A percentile compares a stretch with the other conserved stretches of the same genome.
phyloP scores from a whole-genome alignment of 139 green algal genomes.

The Chlamydomonas sphaeroides region DNA sequence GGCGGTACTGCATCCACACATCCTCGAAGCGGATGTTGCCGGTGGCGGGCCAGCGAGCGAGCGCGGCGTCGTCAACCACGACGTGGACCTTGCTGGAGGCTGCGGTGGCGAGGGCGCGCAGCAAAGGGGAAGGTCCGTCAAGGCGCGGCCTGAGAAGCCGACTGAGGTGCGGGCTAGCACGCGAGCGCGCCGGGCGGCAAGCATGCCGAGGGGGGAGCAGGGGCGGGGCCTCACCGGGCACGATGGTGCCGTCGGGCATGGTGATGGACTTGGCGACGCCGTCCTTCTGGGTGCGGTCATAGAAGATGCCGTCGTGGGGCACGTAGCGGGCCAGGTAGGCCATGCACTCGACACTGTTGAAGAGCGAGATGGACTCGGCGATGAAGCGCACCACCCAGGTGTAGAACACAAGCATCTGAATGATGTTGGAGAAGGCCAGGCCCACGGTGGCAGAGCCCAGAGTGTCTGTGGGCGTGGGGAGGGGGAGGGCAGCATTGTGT shows the following conservation, averaged over 20 bases:
- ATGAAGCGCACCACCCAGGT: constrained; percentile 59
- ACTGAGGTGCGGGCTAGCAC: no score
- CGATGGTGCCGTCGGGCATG: background rate
- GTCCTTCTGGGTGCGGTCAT: constrained; percentile 1
- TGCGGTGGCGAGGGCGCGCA: background rate
- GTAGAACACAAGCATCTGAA: constrained; percentile 60
- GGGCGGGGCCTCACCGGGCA: no score
- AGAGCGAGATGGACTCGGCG: constrained; percentile 51
- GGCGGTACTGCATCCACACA: constrained; percentile 67
- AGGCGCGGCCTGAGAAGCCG: background rate
- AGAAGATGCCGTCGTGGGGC: constrained; percentile 44
- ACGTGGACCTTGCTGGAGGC: constrained; percentile 34
- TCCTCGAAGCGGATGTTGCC: constrained; percentile 58
- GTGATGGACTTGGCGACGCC: background rate
- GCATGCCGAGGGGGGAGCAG: no score
- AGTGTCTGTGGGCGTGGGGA: no score
- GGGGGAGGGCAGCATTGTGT: no score
- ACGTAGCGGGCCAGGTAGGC: constrained; percentile 47
- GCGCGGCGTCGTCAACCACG: constrained; percentile 19
- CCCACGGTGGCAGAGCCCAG: constrained; percentile 61
- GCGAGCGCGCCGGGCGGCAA: no score
- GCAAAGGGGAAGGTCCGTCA: background rate
- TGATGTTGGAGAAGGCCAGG: constrained; percentile 70
- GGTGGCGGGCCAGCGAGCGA: constrained; percentile 51
- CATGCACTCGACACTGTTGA: constrained; percentile 50